Evolutionary conservation across 495 filamentous ascomycete species (phyloP), one percentile per base, ranked within the genome.

Genomic region (Neurospora sublineolata): DNA sequence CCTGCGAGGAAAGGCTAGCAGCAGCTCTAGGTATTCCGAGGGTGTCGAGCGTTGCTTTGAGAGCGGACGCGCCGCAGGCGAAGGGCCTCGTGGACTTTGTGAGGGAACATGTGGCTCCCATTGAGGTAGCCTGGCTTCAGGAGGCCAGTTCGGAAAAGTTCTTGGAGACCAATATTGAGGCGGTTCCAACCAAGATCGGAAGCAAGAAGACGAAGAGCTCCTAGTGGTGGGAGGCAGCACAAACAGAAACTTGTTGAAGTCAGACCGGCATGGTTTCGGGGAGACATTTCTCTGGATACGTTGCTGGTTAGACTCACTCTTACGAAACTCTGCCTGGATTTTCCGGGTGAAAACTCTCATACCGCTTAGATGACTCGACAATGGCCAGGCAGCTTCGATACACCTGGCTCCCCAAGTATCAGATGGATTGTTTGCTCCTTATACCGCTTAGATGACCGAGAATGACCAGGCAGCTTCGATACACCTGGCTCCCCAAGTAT

Each of bases 41-140:
- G 37, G 87, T 87, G 6, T 86, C 86, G 38, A 83, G 87, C 60
- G 79, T 92, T 67, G 90, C 85, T 3, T 69, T 92, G 8, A 73
- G 82, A 20, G 79, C 80, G 14, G 83, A 74, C 20, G 85, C 85
- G 7, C 86, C 87, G 5, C 78, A 81, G 8, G 82, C 83, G 0
- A 79, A 80, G 38, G 79, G 82, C 5, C 78, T 91, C 3, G 73
- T 89, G 14, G 82, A 84, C 7, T 86, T 84, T 73, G 83, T 85
- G 10, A 78, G 82, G 20, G 76, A 80, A n/a, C 79, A 83, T 69
- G 86, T 90, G 0, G 70, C 77, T 10, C 72, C 78, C 0, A 69
- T 83, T 37, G 73, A 83, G 20, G 68, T 78, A 2, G 38, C 72
- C 3, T 83, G 80, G 80, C 68, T 80, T 0, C 33, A 74, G 30